These are phyloP conservation scores for Irineochytrium annulatum DNA, from an alignment of 192 early-diverging fungal species.

Conservation along the genomic window DNA sequence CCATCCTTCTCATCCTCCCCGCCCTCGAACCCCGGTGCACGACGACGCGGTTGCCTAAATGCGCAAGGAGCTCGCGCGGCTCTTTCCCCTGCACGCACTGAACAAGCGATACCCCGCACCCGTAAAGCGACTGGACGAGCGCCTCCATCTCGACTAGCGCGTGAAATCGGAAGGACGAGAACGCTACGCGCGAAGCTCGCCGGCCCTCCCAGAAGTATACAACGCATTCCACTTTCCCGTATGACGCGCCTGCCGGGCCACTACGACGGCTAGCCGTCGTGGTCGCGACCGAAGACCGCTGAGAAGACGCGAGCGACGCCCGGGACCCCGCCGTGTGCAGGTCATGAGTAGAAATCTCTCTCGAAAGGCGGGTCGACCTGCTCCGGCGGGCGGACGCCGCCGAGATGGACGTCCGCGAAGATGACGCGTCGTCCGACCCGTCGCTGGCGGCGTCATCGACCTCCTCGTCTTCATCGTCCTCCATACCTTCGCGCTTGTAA, in stretches of 20 bases:
- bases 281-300: not conserved
- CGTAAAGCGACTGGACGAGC: slow-evolving; percentile 41
- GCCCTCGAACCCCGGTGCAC: slow-evolving; percentile 39
- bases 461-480: slow-evolving; percentile 7
- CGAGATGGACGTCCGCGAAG: not conserved
- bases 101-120: slow-evolving; percentile 33
- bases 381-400: too few relatives aligned
- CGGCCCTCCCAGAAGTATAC: slow-evolving; percentile 55
- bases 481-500: slow-evolving; percentile 34
- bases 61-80: slow-evolving; percentile 46
- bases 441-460: slow-evolving; percentile 6
- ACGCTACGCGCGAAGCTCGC: slow-evolving; percentile 27
- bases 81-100: slow-evolving; percentile 44
- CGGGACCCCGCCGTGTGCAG: not conserved
- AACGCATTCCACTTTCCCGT: slow-evolving; percentile 40
- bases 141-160: slow-evolving; percentile 44
- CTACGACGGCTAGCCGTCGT: too few relatives aligned
- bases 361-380: too few relatives aligned
- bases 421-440: not conserved
- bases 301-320: not conserved
- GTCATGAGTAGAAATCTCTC: too few relatives aligned
- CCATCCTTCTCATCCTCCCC: not conserved
- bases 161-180: slow-evolving; percentile 46
- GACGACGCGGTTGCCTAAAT: slow-evolving; percentile 39
- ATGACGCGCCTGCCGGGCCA: too few relatives aligned